Base-by-base conservation (phyloP, 164 flowering plant species). In the Dillenia turbinata region DNA sequence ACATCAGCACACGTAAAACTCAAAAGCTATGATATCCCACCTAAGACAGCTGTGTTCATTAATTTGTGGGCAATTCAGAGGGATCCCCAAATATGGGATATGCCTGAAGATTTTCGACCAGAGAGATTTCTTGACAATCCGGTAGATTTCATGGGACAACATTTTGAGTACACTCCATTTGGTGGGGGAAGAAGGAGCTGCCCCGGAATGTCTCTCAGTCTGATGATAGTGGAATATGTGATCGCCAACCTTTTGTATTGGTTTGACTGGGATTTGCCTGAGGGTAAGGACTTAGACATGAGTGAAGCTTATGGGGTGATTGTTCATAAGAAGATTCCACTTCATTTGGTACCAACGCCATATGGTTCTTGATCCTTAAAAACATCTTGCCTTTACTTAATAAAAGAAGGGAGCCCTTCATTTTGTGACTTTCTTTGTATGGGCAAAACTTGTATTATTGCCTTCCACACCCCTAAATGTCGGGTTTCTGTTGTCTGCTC, bases 191-290 rank as follows among this genome's bases (percentile, higher is more conserved):
- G 22, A n/a, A 51, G 54, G 54, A 14, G 54, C 4, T 51, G 54
- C n/a, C 54, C 54, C 9, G 54, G 54, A 12, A 12, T 12, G 17
- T 12, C 54, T 8, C 17, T 51, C 17, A 19, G 16, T 12, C 3
- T n/a, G 9, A 19, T 19, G 3, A 51, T 19, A 15, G 17, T 51
- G 10, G 54, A 15, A 16, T 5, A 5, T 51, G 54, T n/a, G 10
- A 15, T 51, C 2, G 22, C 22, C 6, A 51, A 51, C 54, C 54
- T 51, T 14, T n/a, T 51, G n/a, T 51, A 51, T 19, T 51, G 54
- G 54, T 51, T 51, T 51, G 54, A 51, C 9, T 51, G 22, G 54
- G 54, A 51, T 15, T n/a, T 51, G 54, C 54, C 54, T 15, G 7
- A 19, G 9, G 54, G 22, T 12, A 19, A 51, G 9, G 54, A 51